These are phyloP conservation scores for Barnettozyma populi DNA, from an alignment of 805 yeast genomes.

Conservation along the genomic window DNA sequence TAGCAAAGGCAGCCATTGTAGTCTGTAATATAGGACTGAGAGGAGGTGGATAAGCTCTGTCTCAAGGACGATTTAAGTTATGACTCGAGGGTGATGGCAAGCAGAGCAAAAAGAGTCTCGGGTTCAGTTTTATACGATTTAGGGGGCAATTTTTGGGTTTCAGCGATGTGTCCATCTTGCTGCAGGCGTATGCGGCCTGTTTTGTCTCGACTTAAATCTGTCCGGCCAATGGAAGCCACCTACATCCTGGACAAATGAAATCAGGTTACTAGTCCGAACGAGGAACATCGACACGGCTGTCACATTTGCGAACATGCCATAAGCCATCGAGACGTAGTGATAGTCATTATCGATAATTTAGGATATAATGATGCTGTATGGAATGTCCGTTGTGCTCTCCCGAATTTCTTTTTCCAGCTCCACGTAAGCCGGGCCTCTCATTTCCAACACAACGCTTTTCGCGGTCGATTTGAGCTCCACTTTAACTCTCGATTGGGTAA, in stretches of 20 bases:
- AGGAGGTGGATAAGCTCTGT: background rate
- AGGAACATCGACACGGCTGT: background rate
- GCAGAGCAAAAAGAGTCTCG: background rate
- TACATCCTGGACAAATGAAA: background rate
- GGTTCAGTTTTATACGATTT: background rate
- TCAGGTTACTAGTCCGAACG: background rate
- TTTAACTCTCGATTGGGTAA: background rate
- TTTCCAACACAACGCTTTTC: background rate
- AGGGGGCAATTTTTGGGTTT: background rate
- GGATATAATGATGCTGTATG: background rate
- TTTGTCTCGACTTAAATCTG: background rate
- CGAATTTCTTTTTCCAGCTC: background rate
- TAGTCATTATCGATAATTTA: too few relatives aligned
- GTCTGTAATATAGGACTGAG: background rate
- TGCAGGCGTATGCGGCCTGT: background rate
- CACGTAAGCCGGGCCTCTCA: background rate
- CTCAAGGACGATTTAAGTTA: background rate
- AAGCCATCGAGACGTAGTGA: background rate
- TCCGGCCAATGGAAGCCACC: background rate
- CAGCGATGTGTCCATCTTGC: background rate
- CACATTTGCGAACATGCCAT: background rate
- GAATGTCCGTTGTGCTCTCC: background rate
- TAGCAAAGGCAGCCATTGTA: conserved; percentile 20
- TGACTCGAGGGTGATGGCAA: background rate
- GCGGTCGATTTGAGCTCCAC: background rate